Evolutionary conservation across 2,329 filamentous ascomycete genomes (phyloP).

Genomic region (Penicillium sp.): DNA sequence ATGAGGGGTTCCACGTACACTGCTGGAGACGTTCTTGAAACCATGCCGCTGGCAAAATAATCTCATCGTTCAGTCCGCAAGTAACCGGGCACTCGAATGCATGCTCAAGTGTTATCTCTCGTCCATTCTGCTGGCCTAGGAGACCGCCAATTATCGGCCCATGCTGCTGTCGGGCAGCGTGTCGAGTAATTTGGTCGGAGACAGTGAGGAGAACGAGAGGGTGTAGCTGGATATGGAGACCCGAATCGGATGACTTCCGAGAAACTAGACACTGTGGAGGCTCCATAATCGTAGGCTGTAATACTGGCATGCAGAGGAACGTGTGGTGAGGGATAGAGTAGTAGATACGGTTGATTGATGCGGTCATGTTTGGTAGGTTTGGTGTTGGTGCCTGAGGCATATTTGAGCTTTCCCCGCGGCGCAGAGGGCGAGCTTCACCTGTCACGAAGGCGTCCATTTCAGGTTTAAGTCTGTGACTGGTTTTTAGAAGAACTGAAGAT

Average conservation of each 20-base stretch:
- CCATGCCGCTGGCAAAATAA: conserved; percentile 66
- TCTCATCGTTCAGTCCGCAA: conserved; percentile 53
- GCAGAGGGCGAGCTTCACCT: background rate
- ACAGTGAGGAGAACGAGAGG: conserved; percentile 94
- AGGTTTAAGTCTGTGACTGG: background rate
- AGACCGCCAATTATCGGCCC: conserved; percentile 82
- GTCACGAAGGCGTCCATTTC: background rate
- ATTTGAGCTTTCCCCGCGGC: conserved; percentile 28
- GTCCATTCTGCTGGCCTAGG: conserved; percentile 87
- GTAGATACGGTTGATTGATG: conserved; percentile 15
- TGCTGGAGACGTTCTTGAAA: conserved; percentile 79
- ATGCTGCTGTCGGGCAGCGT: conserved; percentile 71
- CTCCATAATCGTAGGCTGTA: conserved; percentile 48
- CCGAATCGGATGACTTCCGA: conserved; percentile 68
- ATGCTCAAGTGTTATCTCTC: conserved; percentile 87
- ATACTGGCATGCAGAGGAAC: background rate
- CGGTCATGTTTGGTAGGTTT: conserved; percentile 34
- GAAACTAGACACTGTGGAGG: conserved; percentile 62
- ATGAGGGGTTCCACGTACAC: conserved; percentile 58
- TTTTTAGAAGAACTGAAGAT: background rate
- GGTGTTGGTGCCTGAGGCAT: conserved; percentile 15
- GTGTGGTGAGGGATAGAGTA: conserved; percentile 9
- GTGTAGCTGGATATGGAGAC: conserved; percentile 79
- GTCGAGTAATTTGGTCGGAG: conserved; percentile 92
- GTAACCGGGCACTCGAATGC: conserved; percentile 77